Evolutionary conservation across 129 eudicot genomes (phyloP).

Genomic region (Chrysanthemum seticuspe): DNA sequence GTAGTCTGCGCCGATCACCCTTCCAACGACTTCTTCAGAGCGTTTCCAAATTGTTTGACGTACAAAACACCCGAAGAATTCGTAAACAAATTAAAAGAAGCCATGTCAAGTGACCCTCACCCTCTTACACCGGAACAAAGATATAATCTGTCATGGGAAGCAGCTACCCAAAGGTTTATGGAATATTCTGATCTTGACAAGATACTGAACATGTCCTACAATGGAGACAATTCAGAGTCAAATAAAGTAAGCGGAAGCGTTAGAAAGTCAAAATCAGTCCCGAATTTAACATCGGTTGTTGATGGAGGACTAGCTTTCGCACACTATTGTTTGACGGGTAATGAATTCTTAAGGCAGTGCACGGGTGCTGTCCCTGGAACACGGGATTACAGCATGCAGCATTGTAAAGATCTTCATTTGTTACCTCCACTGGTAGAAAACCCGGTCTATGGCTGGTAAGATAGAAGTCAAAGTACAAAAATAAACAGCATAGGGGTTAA

Average conservation of each 20-base stretch:
- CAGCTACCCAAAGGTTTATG: constrained; percentile 92
- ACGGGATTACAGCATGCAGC: constrained; percentile 61
- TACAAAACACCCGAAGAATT: constrained; percentile 86
- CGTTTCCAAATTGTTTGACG: constrained; percentile 91
- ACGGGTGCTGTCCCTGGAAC: constrained; percentile 87
- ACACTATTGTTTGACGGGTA: constrained; percentile 84
- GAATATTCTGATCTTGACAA: constrained; percentile 82
- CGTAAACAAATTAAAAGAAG: constrained; percentile 70
- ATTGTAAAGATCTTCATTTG: constrained; percentile 73
- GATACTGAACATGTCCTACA: constrained; percentile 32
- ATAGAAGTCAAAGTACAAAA: constrained; percentile 13
- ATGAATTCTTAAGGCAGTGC: constrained; percentile 74
- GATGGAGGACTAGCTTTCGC: constrained; percentile 93
- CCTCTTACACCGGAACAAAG: constrained; percentile 85
- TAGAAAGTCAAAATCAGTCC: constrained; percentile 64
- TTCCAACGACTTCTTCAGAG: constrained; percentile 85
- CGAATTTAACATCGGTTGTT: constrained; percentile 58
- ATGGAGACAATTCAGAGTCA: constrained; percentile 11
- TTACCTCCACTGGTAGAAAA: constrained; percentile 85
- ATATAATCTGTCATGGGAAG: constrained; percentile 95
- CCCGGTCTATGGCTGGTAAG: constrained; percentile 88
- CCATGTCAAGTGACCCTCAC: constrained; percentile 79
- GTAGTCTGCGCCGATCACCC: constrained; percentile 97
- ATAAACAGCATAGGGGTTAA: constrained; percentile 5
- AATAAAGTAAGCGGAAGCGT: constrained; percentile 21